Evolutionary conservation across 345 rosid species (phyloP).

Genomic region (Mallotus nudiflorus): DNA sequence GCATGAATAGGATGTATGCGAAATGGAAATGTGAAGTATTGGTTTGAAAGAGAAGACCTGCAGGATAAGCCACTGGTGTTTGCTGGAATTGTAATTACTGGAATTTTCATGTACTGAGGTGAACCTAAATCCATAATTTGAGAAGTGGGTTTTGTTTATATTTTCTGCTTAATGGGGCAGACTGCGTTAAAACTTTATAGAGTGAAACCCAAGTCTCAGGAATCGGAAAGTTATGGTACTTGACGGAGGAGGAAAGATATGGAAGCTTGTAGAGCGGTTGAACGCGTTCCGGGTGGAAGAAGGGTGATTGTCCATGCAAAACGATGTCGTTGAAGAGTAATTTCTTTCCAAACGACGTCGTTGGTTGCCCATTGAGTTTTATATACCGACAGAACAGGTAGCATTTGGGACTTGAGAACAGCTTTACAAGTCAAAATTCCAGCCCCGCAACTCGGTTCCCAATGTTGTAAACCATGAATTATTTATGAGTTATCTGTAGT

Average conservation of each 20-base stretch:
- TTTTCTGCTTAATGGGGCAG: not conserved
- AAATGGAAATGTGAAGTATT: constrained; percentile 20
- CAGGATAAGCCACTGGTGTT: constrained; percentile 4
- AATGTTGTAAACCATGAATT: too few relatives aligned
- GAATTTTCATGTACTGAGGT: constrained; percentile 17
- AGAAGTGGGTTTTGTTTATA: not conserved
- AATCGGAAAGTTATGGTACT: not conserved
- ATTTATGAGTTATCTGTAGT: too few relatives aligned
- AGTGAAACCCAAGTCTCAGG: not conserved
- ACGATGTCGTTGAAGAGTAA: not conserved
- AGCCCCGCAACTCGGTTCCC: too few relatives aligned
- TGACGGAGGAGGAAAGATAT: not conserved
- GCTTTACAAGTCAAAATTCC: too few relatives aligned
- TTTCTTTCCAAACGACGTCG: too few relatives aligned
- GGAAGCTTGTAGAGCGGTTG: not conserved
- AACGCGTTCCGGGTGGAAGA: not conserved
- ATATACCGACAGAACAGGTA: too few relatives aligned
- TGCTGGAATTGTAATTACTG: constrained; percentile 11
- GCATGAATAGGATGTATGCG: constrained; percentile 22
- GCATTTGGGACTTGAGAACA: too few relatives aligned
- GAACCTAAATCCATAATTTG: constrained; percentile 38
- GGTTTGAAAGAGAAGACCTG: constrained; percentile 17
- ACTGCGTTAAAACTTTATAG: not conserved
- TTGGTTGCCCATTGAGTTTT: too few relatives aligned
- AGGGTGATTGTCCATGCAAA: too few relatives aligned